Conservation (phyloP, 1,139 yeast genomes). For the Debaryomyces subglobosus region DNA sequence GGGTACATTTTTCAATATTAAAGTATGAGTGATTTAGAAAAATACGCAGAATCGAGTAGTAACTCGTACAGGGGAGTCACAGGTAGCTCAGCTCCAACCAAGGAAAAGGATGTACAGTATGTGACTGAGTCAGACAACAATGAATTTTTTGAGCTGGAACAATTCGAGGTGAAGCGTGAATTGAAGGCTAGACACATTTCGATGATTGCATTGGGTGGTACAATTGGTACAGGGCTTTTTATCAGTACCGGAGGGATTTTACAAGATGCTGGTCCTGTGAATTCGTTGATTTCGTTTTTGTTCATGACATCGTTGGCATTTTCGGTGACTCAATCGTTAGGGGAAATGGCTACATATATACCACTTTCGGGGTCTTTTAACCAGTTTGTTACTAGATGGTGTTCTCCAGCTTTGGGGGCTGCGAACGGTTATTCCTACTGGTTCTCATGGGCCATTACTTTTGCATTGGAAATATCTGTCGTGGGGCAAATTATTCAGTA, state of each 20-base stretch:
- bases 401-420: constrained; percentile 73
- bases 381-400: constrained; percentile 59
- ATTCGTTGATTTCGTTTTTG: constrained; percentile 62
- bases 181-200: constrained; percentile 67
- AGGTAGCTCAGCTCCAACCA: background rate
- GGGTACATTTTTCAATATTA: background rate
- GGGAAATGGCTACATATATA: constrained; percentile 76
- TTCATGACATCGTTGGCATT: constrained; percentile 70
- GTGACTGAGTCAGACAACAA: constrained; percentile 16
- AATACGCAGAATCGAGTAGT: constrained; percentile 11
- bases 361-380: constrained; percentile 70
- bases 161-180: constrained; percentile 36
- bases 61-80: constrained; percentile 9
- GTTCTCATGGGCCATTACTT: constrained; percentile 87
- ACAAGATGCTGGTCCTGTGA: constrained; percentile 70
- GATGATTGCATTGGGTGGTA: constrained; percentile 64
- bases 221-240: constrained; percentile 69
- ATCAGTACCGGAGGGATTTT: constrained; percentile 57
- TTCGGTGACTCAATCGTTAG: constrained; percentile 68
- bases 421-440: constrained; percentile 85
- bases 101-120: constrained; percentile 15
- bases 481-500: constrained; percentile 74
- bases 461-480: constrained; percentile 79
- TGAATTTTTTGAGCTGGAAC: constrained; percentile 13
- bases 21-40: constrained; percentile 15